Percentiles rank a stretch among this genome's conserved stretches.
phyloP scores from a whole-genome alignment of 495 filamentous ascomycete genomes.

The Podospora pseudocomata region DNA sequence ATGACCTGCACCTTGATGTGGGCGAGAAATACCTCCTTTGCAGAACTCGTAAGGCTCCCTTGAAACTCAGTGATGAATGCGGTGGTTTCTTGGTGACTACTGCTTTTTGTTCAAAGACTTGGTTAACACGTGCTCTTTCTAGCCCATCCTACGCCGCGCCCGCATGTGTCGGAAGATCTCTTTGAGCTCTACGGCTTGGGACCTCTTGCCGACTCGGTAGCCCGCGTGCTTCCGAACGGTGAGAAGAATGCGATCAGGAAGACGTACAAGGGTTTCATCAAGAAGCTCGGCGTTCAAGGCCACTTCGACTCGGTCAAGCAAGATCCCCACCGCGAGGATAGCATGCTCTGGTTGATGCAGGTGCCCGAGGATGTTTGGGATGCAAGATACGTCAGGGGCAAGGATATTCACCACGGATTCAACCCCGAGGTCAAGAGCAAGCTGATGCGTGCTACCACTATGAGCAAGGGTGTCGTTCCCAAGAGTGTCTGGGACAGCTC shows the following conservation, averaged over 20 bases:
- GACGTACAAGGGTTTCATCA: slow-evolving; percentile 58
- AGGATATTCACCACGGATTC: slow-evolving; percentile 55
- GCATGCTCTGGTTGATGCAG: slow-evolving; percentile 45
- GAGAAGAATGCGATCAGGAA: slow-evolving; percentile 56
- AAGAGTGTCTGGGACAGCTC: slow-evolving; percentile 48
- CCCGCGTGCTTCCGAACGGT: slow-evolving; percentile 51
- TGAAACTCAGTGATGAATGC: slow-evolving; percentile 17
- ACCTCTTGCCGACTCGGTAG: slow-evolving; percentile 49
- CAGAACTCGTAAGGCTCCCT: slow-evolving; percentile 57
- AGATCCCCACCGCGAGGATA: slow-evolving; percentile 35
- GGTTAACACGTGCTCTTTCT: slow-evolving; percentile 50
- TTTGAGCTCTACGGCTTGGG: slow-evolving; percentile 50
- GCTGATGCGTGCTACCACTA: slow-evolving; percentile 44
- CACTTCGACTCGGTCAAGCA: slow-evolving; percentile 51
- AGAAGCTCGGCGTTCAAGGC: slow-evolving; percentile 51
- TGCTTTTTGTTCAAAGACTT: slow-evolving; percentile 26
- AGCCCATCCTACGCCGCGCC: slow-evolving; percentile 44
- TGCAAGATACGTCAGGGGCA: slow-evolving; percentile 45
- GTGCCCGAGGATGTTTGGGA: slow-evolving; percentile 57
- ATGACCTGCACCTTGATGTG: slow-evolving; percentile 54
- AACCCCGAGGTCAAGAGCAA: slow-evolving; percentile 28
- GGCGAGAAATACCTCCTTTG: slow-evolving; percentile 57
- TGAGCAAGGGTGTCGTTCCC: slow-evolving; percentile 47
- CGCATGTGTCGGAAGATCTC: slow-evolving; percentile 47
- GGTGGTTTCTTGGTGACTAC: slow-evolving; percentile 10